Evolutionary conservation across 768 basidiomycete genomes (phyloP).

Genomic region (Mrakia blollopis): DNA sequence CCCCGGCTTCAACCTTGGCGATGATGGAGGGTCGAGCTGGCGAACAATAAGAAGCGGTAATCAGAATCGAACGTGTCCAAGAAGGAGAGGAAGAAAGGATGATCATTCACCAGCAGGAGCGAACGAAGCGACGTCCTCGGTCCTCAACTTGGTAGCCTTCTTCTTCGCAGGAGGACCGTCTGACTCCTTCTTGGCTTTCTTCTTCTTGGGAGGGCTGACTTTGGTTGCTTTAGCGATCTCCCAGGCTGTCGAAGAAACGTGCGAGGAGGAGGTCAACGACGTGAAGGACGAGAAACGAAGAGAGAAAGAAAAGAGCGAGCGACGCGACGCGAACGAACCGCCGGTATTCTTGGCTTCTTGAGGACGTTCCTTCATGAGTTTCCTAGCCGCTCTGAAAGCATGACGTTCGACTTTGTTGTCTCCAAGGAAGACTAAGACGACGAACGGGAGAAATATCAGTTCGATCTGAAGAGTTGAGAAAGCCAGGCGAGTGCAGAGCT

Average conservation of each 20-base stretch:
- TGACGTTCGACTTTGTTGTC: neutral
- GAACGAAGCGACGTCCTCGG: neutral
- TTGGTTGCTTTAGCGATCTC: neutral
- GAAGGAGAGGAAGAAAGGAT: neutral
- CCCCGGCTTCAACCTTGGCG: neutral
- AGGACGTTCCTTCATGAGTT: neutral
- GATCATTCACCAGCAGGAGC: neutral
- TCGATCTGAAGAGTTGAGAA: neutral
- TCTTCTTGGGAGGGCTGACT: neutral
- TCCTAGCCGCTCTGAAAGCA: neutral
- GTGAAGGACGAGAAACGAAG: neutral
- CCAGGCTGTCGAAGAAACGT: neutral
- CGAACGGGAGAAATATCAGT: neutral
- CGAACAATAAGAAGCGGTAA: neutral
- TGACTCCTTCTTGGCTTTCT: neutral
- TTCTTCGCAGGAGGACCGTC: neutral
- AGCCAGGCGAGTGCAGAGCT: neutral
- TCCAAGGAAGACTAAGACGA: neutral
- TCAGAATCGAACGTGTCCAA: neutral
- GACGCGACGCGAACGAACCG: neutral
- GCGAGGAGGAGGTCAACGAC: neutral
- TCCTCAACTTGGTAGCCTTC: neutral
- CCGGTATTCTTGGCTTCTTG: neutral
- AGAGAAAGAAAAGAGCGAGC: neutral
- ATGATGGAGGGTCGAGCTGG: slow-evolving; percentile 2